Base-by-base conservation (phyloP, 345 rosid genomes). In the Hypericum androsaemum region DNA sequence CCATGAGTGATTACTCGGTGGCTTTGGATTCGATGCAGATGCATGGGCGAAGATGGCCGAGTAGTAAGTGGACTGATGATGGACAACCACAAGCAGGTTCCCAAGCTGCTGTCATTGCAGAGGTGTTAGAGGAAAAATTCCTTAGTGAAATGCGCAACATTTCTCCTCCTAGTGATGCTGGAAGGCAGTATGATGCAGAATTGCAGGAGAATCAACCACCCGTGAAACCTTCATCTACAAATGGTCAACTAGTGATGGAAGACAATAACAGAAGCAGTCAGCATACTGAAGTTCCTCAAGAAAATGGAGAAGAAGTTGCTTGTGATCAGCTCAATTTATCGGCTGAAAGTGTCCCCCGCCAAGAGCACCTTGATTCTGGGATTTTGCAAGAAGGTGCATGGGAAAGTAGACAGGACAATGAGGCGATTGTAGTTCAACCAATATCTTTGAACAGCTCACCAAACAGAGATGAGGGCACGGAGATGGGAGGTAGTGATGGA, bases 31-130 rank as follows among this genome's bases (percentile, higher is more conserved):
- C 89, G 6, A 63, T 83, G 70, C 85, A 65, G 49, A 53, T 74
- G 45, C 69, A 68, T 10, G 92, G 84, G 17, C 77, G 92, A 65
- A 80, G 98, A 71, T 88, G 90, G 64, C 77, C 76, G 53, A 79
- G 87, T 68, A 82, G 89, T 53, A 79, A 92, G 60, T 90, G 96
- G 96, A 83, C 94, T 64, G 95, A 90, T 78, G 88, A 82, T 63
- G 96, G 98, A 66, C 95, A 79, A 71, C 95, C 95, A 10, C 98
- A 84, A 64, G 80, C 82, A 63, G 76, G 79, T 67, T 65, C 78
- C 49, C 96, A 79, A 62, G 81, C 89, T 72, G 73, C 92, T 59
- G 77, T 81, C 22, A 80, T 90, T 67, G 94, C 98, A 39, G 88
- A 90, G 62, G 83, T 88, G 53, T 74, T 87, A 32, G 98, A 87